These are phyloP conservation scores for Geum urbanum DNA, from an alignment of 306 rosid species.

Conservation along the genomic window DNA sequence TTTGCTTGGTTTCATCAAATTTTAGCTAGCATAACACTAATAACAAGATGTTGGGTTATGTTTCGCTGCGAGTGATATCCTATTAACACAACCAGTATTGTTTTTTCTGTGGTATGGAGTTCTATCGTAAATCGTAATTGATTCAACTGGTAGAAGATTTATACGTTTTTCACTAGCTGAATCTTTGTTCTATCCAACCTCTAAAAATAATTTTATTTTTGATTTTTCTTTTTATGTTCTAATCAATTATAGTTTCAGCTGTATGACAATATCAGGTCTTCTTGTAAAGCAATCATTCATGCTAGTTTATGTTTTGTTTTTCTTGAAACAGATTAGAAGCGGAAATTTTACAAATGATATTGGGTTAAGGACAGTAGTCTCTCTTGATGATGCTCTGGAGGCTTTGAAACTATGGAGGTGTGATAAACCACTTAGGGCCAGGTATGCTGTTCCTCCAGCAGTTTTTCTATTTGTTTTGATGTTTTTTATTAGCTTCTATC, in stretches of 20 bases:
- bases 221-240: neutral
- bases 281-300: neutral
- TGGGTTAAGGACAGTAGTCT: constrained; percentile 78
- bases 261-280: neutral
- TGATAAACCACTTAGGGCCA: constrained; percentile 53
- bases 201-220: neutral
- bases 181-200: neutral
- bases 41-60: too few species aligned
- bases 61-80: too few species aligned
- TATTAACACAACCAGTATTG: too few species aligned
- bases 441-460: constrained; percentile 32
- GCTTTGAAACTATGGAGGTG: constrained; percentile 59
- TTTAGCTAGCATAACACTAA: too few species aligned
- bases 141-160: neutral
- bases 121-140: neutral
- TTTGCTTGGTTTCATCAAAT: too few species aligned
- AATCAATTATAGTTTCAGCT: neutral
- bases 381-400: constrained; percentile 59
- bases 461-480: neutral
- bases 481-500: neutral
- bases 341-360: constrained; percentile 52
- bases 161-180: neutral
- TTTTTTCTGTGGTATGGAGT: neutral
- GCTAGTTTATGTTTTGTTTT: constrained; percentile 1
- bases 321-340: constrained; percentile 63